Evolutionary conservation across 495 filamentous ascomycete species (phyloP).

Genomic region (Penicillium verhagenii): DNA sequence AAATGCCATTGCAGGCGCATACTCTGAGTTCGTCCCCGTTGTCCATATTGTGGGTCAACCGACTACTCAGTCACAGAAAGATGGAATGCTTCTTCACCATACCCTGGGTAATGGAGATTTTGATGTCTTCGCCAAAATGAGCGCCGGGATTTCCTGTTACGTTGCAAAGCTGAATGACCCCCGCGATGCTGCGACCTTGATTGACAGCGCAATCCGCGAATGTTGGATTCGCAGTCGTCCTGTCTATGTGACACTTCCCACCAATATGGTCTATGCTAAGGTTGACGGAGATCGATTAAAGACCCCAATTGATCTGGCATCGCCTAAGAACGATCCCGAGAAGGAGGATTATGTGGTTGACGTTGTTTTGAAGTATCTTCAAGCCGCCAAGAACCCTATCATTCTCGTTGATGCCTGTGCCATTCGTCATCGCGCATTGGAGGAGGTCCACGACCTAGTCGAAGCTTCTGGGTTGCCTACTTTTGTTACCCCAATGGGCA

Average conservation of each 20-base stretch:
- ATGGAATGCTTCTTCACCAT: constrained; percentile 78
- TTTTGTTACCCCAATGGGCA: constrained; percentile 91
- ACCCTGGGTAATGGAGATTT: constrained; percentile 91
- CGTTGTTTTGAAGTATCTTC: constrained; percentile 72
- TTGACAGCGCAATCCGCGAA: constrained; percentile 77
- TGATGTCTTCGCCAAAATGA: constrained; percentile 82
- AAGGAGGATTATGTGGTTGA: constrained; percentile 83
- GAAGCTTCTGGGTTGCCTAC: constrained; percentile 74
- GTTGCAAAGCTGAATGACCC: constrained; percentile 68
- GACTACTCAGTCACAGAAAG: constrained; percentile 46
- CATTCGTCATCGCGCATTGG: constrained; percentile 71
- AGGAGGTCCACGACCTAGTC: constrained; percentile 76
- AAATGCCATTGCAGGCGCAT: constrained; percentile 67
- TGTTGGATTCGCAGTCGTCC: constrained; percentile 74
- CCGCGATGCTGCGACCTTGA: constrained; percentile 64
- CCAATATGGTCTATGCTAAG: constrained; percentile 79
- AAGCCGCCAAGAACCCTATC: constrained; percentile 72
- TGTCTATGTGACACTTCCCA: constrained; percentile 84
- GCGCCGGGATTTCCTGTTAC: constrained; percentile 64
- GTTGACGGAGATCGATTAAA: constrained; percentile 70
- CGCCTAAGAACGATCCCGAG: constrained; percentile 64
- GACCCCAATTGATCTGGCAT: constrained; percentile 64
- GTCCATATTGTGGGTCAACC: constrained; percentile 67
- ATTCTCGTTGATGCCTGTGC: constrained; percentile 92
- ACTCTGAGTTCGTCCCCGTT: constrained; percentile 60